A percentile compares a stretch with the other conserved stretches of the same genome.
These are phyloP conservation scores for Rhodotorula sp. DNA, from an alignment of 1,284 basidiomycete genomes.

Conservation along the genomic window DNA sequence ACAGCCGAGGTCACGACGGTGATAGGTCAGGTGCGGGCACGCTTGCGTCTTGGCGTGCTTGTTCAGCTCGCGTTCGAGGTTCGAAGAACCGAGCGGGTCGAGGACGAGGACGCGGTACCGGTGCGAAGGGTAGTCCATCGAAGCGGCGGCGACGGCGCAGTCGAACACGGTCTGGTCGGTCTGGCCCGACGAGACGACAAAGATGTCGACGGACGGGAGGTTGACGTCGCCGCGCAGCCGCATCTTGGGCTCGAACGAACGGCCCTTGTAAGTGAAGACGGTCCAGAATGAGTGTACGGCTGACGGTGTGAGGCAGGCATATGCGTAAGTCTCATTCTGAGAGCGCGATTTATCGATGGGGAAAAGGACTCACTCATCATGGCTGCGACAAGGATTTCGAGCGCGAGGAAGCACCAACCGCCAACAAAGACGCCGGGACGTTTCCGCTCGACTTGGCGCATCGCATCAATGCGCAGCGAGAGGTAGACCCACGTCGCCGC, in stretches of 20 bases:
- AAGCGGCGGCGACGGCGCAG: constrained; percentile 42
- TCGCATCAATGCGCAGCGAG: constrained; percentile 11
- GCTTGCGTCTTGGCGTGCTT: constrained; percentile 42
- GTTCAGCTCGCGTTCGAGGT: constrained; percentile 34
- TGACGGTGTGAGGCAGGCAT: neutral
- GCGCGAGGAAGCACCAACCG: constrained; percentile 41
- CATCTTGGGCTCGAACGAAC: constrained; percentile 35
- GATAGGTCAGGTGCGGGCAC: constrained; percentile 43
- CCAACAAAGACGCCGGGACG: constrained; percentile 33
- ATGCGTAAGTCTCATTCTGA: constrained; percentile 1
- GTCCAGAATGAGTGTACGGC: constrained; percentile 33
- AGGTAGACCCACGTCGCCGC: constrained; percentile 32
- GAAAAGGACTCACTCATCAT: constrained; percentile 22
- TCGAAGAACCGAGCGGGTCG: constrained; percentile 38
- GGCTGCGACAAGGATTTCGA: constrained; percentile 38
- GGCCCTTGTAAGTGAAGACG: constrained; percentile 32
- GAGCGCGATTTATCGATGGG: no score
- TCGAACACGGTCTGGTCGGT: constrained; percentile 43
- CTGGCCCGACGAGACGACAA: constrained; percentile 43
- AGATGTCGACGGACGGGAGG: constrained; percentile 44
- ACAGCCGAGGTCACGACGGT: constrained; percentile 33
- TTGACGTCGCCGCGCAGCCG: constrained; percentile 42
- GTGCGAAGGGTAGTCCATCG: constrained; percentile 45
- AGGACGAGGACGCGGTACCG: constrained; percentile 45
- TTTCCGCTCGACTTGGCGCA: constrained; percentile 29